Evolutionary conservation across 192 early-diverging fungal genomes (phyloP).

Genomic region (Obelidium mucronatum): DNA sequence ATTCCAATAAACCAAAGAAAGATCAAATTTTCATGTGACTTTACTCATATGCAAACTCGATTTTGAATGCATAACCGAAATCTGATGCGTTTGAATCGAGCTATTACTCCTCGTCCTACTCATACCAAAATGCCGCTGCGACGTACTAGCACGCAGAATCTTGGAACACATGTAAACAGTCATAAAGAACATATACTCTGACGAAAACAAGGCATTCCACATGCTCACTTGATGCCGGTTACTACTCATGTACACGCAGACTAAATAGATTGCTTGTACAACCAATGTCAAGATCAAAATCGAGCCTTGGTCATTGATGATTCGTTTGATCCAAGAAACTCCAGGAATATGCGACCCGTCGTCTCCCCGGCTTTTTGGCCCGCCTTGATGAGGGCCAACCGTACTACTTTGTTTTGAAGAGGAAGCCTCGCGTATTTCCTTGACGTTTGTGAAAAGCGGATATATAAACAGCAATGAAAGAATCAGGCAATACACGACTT

Average conservation of each 20-base stretch:
- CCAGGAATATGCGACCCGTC: too few relatives aligned
- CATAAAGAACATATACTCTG: background rate
- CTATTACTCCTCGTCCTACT: too few relatives aligned
- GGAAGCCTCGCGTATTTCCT: background rate
- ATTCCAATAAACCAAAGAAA: too few relatives aligned
- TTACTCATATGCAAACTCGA: too few relatives aligned
- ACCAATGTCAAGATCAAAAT: background rate
- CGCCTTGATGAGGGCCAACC: background rate
- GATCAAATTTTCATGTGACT: too few relatives aligned
- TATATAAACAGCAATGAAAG: background rate
- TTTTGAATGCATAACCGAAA: too few relatives aligned
- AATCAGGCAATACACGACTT: background rate
- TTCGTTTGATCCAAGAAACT: background rate
- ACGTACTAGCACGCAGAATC: too few relatives aligned
- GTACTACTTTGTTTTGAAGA: background rate
- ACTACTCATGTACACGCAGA: background rate
- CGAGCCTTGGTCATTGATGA: background rate
- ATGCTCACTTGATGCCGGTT: background rate
- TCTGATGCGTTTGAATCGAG: too few relatives aligned
- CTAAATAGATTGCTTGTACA: background rate
- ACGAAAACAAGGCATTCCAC: conserved; percentile 1
- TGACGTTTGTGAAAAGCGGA: background rate
- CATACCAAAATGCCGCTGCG: too few relatives aligned
- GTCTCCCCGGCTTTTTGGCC: too few relatives aligned
- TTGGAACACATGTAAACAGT: background rate